These are phyloP conservation scores for Phyllosticta ampelicida DNA, from an alignment of 2,329 filamentous ascomycete genomes.

Conservation along the genomic window DNA sequence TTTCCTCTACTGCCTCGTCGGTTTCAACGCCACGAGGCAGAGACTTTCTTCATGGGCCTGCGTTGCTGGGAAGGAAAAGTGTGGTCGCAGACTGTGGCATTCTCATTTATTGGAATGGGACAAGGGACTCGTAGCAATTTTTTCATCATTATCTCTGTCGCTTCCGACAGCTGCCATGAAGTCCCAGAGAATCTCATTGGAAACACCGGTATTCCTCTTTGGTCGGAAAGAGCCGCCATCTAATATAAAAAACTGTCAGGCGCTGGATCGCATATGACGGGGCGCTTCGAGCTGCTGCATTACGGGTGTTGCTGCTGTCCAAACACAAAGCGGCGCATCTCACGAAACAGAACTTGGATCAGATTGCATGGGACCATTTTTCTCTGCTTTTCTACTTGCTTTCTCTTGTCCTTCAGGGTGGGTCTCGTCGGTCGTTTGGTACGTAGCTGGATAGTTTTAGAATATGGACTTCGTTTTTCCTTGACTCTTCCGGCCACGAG, in stretches of 20 bases:
- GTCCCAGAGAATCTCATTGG: not conserved
- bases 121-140: conserved; percentile 1
- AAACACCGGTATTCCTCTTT: not conserved
- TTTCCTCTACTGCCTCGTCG: conserved; percentile 2
- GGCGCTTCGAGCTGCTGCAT: conserved; percentile 7
- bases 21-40: conserved; percentile 3
- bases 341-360: not conserved
- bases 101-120: conserved; percentile 1
- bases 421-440: not conserved
- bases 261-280: conserved; percentile 10
- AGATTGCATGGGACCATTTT: not conserved
- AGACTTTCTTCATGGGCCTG: conserved; percentile 9
- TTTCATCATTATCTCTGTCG: not conserved
- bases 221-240: not conserved
- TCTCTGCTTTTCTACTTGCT: not conserved
- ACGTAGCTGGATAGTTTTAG: not conserved
- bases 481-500: not conserved
- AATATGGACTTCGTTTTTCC: not conserved
- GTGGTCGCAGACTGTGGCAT: conserved; percentile 7
- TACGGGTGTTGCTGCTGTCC: not conserved
- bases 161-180: not conserved
- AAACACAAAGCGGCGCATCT: not conserved
- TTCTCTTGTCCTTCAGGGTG: not conserved
- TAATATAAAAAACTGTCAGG: not conserved
- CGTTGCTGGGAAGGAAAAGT: conserved; percentile 10